phyloP scores from a whole-genome alignment of 176 grass and related monocot genomes.

The Typha latifolia region DNA sequence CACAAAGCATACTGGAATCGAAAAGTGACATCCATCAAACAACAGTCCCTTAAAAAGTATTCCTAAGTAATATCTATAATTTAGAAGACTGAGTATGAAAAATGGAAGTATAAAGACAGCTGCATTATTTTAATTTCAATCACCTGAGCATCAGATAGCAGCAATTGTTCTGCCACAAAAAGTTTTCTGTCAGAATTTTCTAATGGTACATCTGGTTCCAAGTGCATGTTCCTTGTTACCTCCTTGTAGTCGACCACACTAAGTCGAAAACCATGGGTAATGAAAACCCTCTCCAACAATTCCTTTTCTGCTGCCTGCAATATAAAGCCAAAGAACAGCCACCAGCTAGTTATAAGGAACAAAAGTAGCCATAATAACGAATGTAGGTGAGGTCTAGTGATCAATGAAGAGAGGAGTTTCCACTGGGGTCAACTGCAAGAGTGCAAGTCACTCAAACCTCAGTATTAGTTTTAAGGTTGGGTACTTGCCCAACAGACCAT shows the following conservation, averaged over 20 bases:
- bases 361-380: not conserved
- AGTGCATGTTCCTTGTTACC: conserved; percentile 32
- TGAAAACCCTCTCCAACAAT: conserved; percentile 55
- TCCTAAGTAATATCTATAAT: too few relatives aligned
- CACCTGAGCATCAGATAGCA: conserved; percentile 86
- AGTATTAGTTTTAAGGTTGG: not conserved
- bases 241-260: conserved; percentile 39
- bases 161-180: conserved; percentile 75
- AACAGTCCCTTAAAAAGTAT: too few relatives aligned
- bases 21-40: too few relatives aligned
- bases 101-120: not conserved
- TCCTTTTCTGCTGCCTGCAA: conserved; percentile 35
- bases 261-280: conserved; percentile 44
- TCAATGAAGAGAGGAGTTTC: not conserved
- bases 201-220: conserved; percentile 22
- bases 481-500: not conserved
- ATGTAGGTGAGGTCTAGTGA: not conserved
- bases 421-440: not conserved
- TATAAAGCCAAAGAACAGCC: conserved; percentile 9
- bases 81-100: not conserved
- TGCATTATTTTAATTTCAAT: conserved; percentile 14
- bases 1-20: too few relatives aligned
- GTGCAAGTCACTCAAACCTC: not conserved
- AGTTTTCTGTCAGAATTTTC: conserved; percentile 24
- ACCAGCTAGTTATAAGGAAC: conserved; percentile 7